phyloP scores from a whole-genome alignment of 768 basidiomycete species.

The Amanita polypyramis region DNA sequence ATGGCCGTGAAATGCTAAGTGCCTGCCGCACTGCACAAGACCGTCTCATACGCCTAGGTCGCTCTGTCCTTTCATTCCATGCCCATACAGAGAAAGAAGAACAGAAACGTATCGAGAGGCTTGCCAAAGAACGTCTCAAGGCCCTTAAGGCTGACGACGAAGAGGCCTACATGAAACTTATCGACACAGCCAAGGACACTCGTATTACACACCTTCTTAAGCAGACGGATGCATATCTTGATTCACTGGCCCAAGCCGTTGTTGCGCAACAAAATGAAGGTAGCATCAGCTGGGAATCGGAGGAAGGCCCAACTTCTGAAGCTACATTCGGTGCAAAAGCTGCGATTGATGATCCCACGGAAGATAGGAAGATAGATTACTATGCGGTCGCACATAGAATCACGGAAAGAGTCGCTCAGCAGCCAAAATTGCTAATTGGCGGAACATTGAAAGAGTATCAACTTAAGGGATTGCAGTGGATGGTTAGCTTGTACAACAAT shows the following conservation, averaged over 20 bases:
- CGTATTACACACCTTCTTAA: conserved; percentile 93
- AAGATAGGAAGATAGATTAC: conserved; percentile 82
- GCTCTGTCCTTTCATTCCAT: conserved; percentile 78
- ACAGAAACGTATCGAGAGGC: conserved; percentile 90
- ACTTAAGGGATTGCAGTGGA: conserved; percentile 93
- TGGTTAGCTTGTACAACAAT: conserved; percentile 97
- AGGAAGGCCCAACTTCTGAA: conserved; percentile 73
- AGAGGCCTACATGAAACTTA: conserved; percentile 98
- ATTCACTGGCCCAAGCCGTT: conserved; percentile 90
- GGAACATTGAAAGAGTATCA: conserved; percentile 94
- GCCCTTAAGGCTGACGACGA: conserved; percentile 97
- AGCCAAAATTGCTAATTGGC: conserved; percentile 69
- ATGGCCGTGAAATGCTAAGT: conserved; percentile 68
- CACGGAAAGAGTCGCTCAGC: conserved; percentile 72
- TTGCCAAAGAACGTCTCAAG: conserved; percentile 95
- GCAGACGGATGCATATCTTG: conserved; percentile 92
- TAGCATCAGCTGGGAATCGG: conserved; percentile 39
- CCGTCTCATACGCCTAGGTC: conserved; percentile 65
- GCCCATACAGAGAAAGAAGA: conserved; percentile 93
- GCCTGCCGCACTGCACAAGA: conserved; percentile 55
- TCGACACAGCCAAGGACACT: conserved; percentile 98
- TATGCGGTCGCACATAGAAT: conserved; percentile 92
- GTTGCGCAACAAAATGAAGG: conserved; percentile 81
- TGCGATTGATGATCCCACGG: conserved; percentile 43
- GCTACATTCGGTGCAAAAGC: conserved; percentile 85